Conservation (phyloP, 305 asterid species). For the Solanum chacoense region DNA sequence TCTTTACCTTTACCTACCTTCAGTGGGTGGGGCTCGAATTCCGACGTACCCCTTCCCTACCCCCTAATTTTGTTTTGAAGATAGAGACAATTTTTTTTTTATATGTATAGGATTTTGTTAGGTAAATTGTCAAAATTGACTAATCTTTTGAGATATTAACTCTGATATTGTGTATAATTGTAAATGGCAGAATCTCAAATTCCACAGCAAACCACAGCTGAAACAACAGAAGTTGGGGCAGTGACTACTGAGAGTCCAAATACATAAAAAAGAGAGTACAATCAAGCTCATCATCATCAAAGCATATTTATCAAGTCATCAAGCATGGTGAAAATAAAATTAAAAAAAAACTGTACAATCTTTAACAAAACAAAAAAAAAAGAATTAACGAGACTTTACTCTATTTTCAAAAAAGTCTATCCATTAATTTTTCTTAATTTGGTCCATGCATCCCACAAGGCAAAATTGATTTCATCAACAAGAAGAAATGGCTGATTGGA, state of each 20-base stretch:
- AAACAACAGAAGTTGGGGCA: conserved; percentile 44
- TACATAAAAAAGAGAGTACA: conserved; percentile 15
- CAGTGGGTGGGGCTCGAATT: too few species aligned
- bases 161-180: not conserved
- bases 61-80: not conserved
- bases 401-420: conserved; percentile 2
- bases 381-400: conserved; percentile 1
- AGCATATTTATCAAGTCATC: not conserved
- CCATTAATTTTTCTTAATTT: conserved; percentile 12
- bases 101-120: too few species aligned
- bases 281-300: not conserved
- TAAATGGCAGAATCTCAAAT: conserved; percentile 34
- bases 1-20: too few species aligned
- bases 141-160: too few species aligned
- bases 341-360: not conserved
- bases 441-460: not conserved
- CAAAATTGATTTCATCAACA: not conserved
- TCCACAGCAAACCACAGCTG: conserved; percentile 47
- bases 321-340: not conserved
- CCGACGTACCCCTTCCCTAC: too few species aligned
- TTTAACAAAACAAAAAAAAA: not conserved
- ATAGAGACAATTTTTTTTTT: too few species aligned
- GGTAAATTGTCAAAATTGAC: too few species aligned
- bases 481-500: conserved; percentile 5
- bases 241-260: conserved; percentile 48